These are phyloP conservation scores for Cyclotella atomus DNA, from an alignment of 108 stramenopile species.

Conservation along the genomic window DNA sequence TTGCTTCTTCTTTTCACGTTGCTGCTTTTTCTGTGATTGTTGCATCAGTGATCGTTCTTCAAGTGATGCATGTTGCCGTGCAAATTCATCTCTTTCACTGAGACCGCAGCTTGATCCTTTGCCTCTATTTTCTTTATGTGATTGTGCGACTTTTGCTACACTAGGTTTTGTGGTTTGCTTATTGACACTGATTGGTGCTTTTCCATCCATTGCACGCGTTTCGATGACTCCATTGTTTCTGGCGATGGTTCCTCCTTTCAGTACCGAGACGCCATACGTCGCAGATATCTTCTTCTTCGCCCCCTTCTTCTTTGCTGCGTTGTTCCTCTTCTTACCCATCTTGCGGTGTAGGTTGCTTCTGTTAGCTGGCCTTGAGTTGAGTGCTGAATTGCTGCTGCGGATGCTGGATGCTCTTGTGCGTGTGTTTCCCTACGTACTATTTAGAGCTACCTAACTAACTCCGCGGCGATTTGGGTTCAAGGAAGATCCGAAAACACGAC, in stretches of 20 bases:
- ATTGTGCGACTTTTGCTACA: not conserved
- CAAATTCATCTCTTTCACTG: constrained; percentile 45
- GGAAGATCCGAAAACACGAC: no score
- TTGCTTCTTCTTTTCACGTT: constrained; percentile 22
- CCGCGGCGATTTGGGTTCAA: no score
- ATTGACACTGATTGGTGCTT: not conserved
- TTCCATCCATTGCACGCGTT: constrained; percentile 7
- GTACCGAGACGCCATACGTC: constrained; percentile 44
- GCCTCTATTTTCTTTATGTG: not conserved
- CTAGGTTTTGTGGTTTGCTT: not conserved
- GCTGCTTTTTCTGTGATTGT: constrained; percentile 43
- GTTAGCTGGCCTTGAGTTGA: not conserved
- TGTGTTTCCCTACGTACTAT: no score
- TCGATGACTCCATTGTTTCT: constrained; percentile 45
- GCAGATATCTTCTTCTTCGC: constrained; percentile 41
- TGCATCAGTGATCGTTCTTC: constrained; percentile 43
- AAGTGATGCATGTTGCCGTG: constrained; percentile 37
- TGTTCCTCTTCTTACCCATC: constrained; percentile 50
- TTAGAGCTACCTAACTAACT: no score
- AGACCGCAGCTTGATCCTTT: not conserved
- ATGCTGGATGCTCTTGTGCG: no score
- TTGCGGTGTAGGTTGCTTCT: not conserved
- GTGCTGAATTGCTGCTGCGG: no score
- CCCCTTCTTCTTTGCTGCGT: constrained; percentile 44
- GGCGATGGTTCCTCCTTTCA: constrained; percentile 46